phyloP scores from a whole-genome alignment of 768 basidiomycete genomes.

The Tulasnella calospora region DNA sequence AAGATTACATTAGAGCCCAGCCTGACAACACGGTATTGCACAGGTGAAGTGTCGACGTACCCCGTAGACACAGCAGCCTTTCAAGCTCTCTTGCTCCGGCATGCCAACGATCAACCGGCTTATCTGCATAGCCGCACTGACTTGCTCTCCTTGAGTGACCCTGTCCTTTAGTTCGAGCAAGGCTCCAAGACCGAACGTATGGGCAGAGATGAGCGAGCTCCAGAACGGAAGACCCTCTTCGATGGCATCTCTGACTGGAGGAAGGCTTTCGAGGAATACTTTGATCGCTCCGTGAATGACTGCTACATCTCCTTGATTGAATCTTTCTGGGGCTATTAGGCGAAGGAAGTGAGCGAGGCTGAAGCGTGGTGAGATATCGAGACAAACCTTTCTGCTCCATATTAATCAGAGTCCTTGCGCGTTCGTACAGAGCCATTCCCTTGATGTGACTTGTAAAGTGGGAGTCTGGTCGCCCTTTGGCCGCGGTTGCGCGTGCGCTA shows the following conservation, averaged over 20 bases:
- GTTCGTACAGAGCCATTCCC: not conserved
- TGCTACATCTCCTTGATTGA: not conserved
- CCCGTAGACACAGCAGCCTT: not conserved
- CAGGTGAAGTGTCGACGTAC: not conserved
- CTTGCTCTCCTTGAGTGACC: not conserved
- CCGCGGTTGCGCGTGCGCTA: not conserved
- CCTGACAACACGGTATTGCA: not conserved
- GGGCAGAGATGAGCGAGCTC: not conserved
- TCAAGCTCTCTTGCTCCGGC: not conserved
- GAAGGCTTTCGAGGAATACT: not conserved
- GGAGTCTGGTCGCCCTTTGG: not conserved
- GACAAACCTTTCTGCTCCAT: not conserved
- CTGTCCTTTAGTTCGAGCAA: not conserved
- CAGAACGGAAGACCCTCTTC: not conserved
- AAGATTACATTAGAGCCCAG: not conserved
- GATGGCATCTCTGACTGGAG: not conserved
- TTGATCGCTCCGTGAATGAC: not conserved
- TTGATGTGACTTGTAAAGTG: constrained; percentile 6
- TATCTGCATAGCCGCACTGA: not conserved
- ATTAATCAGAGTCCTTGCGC: not conserved
- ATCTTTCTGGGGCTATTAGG: not conserved
- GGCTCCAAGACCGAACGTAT: not conserved
- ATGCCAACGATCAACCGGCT: not conserved
- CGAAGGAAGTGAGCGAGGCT: not conserved
- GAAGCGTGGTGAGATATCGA: not conserved